Evolutionary conservation across 352 stramenopile genomes (phyloP).

Genomic region (Phytophthora multivora): DNA sequence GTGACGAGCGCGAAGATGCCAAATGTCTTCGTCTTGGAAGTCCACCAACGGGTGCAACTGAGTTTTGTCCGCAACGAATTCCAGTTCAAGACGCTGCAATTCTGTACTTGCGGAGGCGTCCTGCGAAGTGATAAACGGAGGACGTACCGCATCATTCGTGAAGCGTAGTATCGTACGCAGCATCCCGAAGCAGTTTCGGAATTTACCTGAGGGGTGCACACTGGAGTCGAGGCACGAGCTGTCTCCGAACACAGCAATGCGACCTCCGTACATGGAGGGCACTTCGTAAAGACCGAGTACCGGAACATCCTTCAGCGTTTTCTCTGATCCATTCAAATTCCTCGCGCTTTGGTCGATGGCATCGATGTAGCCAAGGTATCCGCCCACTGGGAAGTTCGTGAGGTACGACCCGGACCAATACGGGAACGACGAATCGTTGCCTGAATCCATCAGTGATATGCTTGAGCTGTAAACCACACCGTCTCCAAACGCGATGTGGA

Average conservation of each 20-base stretch:
- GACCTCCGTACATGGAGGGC: conserved; percentile 57
- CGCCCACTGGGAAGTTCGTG: conserved; percentile 67
- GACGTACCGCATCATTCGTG: conserved; percentile 52
- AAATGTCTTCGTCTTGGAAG: conserved; percentile 23
- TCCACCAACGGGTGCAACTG: conserved; percentile 20
- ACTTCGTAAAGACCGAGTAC: conserved; percentile 76
- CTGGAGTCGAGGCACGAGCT: conserved; percentile 75
- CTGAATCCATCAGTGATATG: conserved; percentile 46
- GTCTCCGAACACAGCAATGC: conserved; percentile 80
- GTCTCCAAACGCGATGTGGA: conserved; percentile 71
- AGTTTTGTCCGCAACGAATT: conserved; percentile 34
- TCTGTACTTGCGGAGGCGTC: conserved; percentile 17
- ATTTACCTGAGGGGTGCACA: conserved; percentile 44
- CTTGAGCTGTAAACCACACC: conserved; percentile 56
- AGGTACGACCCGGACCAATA: conserved; percentile 73
- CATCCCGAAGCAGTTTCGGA: conserved; percentile 70
- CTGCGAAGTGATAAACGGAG: conserved; percentile 5
- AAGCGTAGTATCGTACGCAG: conserved; percentile 61
- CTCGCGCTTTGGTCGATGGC: conserved; percentile 56
- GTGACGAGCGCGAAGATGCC: conserved; percentile 16
- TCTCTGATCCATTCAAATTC: conserved; percentile 54
- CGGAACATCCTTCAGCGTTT: conserved; percentile 40
- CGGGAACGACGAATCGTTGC: conserved; percentile 42
- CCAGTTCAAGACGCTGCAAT: conserved; percentile 41
- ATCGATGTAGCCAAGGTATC: conserved; percentile 66